Evolutionary conservation across 495 filamentous ascomycete species (phyloP).

Genomic region (Patellaria atrata): DNA sequence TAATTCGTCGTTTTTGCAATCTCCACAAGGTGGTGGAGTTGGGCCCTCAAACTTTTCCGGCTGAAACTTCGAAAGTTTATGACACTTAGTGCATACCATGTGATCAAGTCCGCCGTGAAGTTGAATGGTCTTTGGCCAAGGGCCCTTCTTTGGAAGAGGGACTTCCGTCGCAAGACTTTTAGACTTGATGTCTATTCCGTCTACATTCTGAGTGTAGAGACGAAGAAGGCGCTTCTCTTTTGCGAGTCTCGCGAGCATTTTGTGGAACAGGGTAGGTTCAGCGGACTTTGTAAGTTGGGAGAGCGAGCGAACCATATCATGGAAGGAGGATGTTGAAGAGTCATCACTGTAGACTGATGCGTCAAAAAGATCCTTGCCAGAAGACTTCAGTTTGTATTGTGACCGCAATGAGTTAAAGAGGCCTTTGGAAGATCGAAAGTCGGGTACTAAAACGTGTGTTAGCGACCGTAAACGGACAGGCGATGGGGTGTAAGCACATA

Average conservation of each 20-base stretch:
- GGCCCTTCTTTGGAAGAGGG: conserved; percentile 60
- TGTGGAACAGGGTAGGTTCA: conserved; percentile 78
- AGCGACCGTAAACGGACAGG: neutral
- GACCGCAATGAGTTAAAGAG: conserved; percentile 71
- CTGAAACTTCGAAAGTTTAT: conserved; percentile 59
- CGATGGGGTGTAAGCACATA: conserved; percentile 37
- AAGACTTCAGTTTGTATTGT: conserved; percentile 80
- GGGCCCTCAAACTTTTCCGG: conserved; percentile 70
- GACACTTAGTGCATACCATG: conserved; percentile 93
- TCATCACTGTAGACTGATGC: conserved; percentile 93
- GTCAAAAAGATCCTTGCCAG: conserved; percentile 92
- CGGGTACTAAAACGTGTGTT: conserved; percentile 52
- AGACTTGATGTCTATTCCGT: conserved; percentile 81
- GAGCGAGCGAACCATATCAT: conserved; percentile 85
- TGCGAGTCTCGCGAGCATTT: conserved; percentile 82
- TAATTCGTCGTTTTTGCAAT: conserved; percentile 59
- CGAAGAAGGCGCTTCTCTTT: conserved; percentile 79
- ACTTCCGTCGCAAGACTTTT: conserved; percentile 63
- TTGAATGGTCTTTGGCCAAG: conserved; percentile 88
- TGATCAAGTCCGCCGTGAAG: conserved; percentile 87
- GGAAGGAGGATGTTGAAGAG: conserved; percentile 72
- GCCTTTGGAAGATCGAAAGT: conserved; percentile 83
- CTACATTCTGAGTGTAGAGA: conserved; percentile 91
- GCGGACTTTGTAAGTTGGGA: conserved; percentile 60
- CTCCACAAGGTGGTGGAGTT: conserved; percentile 63